phyloP scores from a whole-genome alignment of 768 basidiomycete species.

The Auricularia cornea region DNA sequence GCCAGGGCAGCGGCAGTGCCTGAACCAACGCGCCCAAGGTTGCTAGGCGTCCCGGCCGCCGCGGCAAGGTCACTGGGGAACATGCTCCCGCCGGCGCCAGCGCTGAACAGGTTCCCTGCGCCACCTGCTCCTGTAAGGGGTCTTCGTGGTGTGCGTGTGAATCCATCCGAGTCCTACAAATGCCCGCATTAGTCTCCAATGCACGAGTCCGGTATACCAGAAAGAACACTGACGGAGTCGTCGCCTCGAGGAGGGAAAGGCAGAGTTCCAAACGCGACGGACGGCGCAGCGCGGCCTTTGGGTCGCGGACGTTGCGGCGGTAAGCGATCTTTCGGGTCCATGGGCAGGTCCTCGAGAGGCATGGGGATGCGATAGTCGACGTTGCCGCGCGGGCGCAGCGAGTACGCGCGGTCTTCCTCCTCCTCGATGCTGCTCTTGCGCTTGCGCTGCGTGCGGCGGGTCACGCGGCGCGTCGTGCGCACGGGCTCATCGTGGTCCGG shows the following conservation, averaged over 20 bases:
- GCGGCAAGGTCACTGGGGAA: slow-evolving; percentile 49
- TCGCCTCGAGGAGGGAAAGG: not conserved
- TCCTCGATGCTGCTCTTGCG: slow-evolving; percentile 17
- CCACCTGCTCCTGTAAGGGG: slow-evolving; percentile 37
- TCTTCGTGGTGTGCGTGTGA: slow-evolving; percentile 62
- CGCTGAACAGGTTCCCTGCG: slow-evolving; percentile 20
- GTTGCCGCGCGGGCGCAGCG: slow-evolving; percentile 51
- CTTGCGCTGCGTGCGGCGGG: slow-evolving; percentile 3
- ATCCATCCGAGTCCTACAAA: slow-evolving; percentile 60
- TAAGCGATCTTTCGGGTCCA: slow-evolving; percentile 25
- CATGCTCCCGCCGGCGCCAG: slow-evolving; percentile 47
- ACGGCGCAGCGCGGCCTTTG: slow-evolving; percentile 50
- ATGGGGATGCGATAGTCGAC: slow-evolving; percentile 81
- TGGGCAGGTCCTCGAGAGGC: slow-evolving; percentile 60
- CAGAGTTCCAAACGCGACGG: slow-evolving; percentile 27
- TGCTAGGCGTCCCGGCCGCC: slow-evolving; percentile 72
- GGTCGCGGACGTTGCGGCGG: slow-evolving; percentile 28
- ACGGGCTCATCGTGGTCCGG: slow-evolving; percentile 33
- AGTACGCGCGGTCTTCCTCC: slow-evolving; percentile 51
- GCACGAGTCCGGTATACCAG: slow-evolving; percentile 5
- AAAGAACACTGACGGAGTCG: not conserved
- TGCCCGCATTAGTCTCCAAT: not conserved
- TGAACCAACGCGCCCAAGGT: slow-evolving; percentile 78
- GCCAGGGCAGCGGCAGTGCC: slow-evolving; percentile 70
- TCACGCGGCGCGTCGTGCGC: not conserved